Percentiles rank a stretch among this genome's conserved stretches.
Conservation (phyloP, 2,329 filamentous ascomycete species). For the Sordariomycetes sp. region DNA sequence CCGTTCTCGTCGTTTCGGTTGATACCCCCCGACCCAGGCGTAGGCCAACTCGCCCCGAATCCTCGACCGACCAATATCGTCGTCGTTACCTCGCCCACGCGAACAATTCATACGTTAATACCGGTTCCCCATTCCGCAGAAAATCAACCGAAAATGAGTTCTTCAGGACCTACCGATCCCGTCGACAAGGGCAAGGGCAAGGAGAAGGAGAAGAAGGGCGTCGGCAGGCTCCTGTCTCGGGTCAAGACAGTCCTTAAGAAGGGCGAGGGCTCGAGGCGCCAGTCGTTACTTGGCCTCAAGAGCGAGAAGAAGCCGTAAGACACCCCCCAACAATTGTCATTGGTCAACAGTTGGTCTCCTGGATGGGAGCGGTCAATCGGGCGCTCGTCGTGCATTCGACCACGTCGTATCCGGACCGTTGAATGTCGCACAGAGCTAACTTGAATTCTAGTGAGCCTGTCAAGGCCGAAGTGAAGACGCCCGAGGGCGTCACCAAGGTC, state of each 20-base stretch:
- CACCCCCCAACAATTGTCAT: not conserved
- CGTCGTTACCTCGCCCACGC: not conserved
- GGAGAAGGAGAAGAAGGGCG: constrained; percentile 26
- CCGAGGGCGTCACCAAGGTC: constrained; percentile 6
- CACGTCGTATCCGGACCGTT: not conserved
- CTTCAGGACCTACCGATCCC: not conserved
- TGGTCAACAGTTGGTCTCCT: not conserved
- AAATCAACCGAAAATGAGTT: constrained; percentile 2
- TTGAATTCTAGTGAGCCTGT: not conserved
- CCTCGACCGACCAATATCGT: not conserved
- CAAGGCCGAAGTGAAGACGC: constrained; percentile 14
- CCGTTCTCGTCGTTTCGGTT: not conserved
- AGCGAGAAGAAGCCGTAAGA: constrained; percentile 16
- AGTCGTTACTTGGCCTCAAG: constrained; percentile 14
- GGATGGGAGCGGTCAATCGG: too few species aligned
- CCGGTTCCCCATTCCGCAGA: too few species aligned
- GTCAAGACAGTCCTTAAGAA: constrained; percentile 40
- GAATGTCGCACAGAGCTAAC: not conserved
- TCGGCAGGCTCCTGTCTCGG: constrained; percentile 35
- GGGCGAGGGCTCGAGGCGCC: constrained; percentile 22
- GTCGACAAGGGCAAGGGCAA: constrained; percentile 14
- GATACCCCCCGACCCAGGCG: not conserved
- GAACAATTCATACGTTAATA: not conserved
- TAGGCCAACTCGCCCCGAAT: not conserved
- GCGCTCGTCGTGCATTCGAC: not conserved